A percentile compares a stretch with the other conserved stretches of the same genome.
Evolutionary conservation across 345 rosid species (phyloP).

Genomic region (Ricinus communis): DNA sequence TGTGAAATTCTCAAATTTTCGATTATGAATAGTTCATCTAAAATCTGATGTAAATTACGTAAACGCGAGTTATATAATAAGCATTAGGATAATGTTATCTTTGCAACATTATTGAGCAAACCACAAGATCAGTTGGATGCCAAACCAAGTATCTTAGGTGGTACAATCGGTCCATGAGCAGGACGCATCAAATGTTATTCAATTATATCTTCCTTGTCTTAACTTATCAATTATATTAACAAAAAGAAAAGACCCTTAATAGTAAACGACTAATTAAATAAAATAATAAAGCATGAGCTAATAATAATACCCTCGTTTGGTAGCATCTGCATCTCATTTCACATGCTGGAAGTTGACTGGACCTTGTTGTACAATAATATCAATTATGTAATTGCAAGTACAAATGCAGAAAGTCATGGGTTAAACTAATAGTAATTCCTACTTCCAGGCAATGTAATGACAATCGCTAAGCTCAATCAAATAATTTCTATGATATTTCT

Average conservation of each 20-base stretch:
- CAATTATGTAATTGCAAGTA: too few species aligned
- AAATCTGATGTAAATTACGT: too few species aligned
- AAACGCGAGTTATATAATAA: too few species aligned
- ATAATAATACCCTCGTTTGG: slow-evolving; percentile 13
- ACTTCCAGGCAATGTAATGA: not conserved
- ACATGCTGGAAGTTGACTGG: slow-evolving; percentile 20
- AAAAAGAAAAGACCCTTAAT: too few species aligned
- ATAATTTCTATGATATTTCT: not conserved
- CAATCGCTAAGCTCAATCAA: not conserved
- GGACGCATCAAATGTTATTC: not conserved
- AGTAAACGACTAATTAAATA: too few species aligned
- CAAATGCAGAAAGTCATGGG: too few species aligned
- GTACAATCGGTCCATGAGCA: not conserved
- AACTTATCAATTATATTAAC: too few species aligned
- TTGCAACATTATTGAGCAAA: not conserved
- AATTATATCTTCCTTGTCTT: not conserved
- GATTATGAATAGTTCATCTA: too few species aligned
- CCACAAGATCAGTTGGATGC: too few species aligned
- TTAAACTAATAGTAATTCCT: not conserved
- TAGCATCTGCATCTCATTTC: not conserved
- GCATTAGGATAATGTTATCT: not conserved
- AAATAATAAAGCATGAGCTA: too few species aligned
- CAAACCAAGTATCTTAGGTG: too few species aligned
- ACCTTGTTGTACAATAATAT: not conserved
- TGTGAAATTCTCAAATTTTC: too few species aligned